phyloP scores from a whole-genome alignment of 139 green algal genomes.

The Micractinium conductrix region DNA sequence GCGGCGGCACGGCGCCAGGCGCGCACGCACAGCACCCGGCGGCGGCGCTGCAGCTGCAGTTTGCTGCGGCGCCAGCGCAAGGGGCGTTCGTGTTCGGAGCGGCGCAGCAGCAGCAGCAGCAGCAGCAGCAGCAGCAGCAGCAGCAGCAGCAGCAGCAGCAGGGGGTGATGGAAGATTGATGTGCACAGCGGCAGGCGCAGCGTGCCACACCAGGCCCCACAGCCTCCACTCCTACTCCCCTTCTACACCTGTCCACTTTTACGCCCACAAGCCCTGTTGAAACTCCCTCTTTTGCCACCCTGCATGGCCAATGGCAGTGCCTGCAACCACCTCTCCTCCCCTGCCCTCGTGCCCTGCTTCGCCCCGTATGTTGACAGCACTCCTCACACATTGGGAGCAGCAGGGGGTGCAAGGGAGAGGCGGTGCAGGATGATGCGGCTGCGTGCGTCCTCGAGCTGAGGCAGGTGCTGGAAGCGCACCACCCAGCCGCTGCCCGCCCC shows the following conservation, averaged over 20 bases:
- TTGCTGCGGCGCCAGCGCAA: not conserved
- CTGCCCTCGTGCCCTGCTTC: not conserved
- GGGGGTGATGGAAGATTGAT: not conserved
- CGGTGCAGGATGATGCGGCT: conserved; percentile 38
- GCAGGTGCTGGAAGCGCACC: conserved; percentile 34
- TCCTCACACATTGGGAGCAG: not conserved
- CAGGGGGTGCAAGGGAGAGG: not conserved
- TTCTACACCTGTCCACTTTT: too few species aligned
- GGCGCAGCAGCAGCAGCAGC: not conserved
- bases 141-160: not conserved
- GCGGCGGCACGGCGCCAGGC: not conserved
- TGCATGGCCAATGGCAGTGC: not conserved
- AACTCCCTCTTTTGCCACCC: too few species aligned
- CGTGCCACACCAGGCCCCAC: too few species aligned
- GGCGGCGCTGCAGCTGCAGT: not conserved
- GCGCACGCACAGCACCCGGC: not conserved
- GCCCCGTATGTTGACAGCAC: not conserved
- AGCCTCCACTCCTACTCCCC: too few species aligned
- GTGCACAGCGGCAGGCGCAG: too few species aligned
- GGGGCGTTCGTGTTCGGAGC: conserved; percentile 25
- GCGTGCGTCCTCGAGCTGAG: conserved; percentile 9
- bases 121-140: conserved; percentile 9
- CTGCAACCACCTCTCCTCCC: too few species aligned
- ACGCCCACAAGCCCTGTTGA: too few species aligned
- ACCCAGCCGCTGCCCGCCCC: not conserved